Base-by-base conservation (phyloP, 1,284 basidiomycete species). In the Ustilago esculenta region DNA sequence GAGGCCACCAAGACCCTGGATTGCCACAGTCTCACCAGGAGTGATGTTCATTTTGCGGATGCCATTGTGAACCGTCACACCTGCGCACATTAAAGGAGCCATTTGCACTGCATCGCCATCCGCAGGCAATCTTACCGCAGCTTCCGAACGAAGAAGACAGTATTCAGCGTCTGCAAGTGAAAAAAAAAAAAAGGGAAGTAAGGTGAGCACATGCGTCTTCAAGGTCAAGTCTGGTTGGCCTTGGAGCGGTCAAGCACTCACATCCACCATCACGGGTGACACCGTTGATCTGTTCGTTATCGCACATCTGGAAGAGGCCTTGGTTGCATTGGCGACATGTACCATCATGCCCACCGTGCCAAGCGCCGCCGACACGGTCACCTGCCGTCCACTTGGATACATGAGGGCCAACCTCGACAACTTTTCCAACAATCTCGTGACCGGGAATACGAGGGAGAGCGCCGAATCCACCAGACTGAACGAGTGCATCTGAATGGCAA, bases 401-500 rank as follows among this genome's bases (percentile, higher is more conserved):
- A 20, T 54, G 53, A 21, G 67, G 33, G 40, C 76, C 77, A 20
- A 78, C 73, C 37, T 72, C 59, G 32, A 73, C 64, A 24, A 80
- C 68, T 48, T 76, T 63, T 57, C 77, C 76, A 6, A 79, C 76
- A 36, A 75, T 66, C 41, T 79, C 77, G 63, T 79, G 77, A 30
- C 77, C 76, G 0, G 75, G 63, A 6, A 72, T 61, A 14, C 76
- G 34, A 20, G 80, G 78, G 20, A 69, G 75, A 15, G 61, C 37
- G 5, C 54, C 61, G 18, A 67, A 61, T 7, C 20, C 45, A n/a
- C 40, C 64, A 14, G 48, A 27, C 44, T 61, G 52, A 5, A 60
- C 64, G 17, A 57, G 39, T 4, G 44, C 41, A 27, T 67, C 82
- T 14, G 94, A 97, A 84, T 98, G 95, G 84, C 95, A 98, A 82